Evolutionary conservation across 331 rosid species (phyloP).

Genomic region (Quercus phellos): DNA sequence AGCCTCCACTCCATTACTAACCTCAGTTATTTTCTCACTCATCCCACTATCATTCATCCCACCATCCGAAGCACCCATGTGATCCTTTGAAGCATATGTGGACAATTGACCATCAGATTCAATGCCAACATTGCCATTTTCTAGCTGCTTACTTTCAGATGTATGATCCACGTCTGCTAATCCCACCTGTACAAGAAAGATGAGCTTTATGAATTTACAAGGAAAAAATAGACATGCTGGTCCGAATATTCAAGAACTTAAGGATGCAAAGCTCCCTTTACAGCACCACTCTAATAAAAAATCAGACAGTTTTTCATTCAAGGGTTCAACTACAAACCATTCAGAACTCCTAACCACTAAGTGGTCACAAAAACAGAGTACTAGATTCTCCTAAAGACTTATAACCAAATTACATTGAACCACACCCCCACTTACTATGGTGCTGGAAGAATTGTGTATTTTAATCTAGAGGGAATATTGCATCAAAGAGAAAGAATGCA

Average conservation of each 20-base stretch:
- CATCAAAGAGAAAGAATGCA: constrained; percentile 9
- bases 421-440: background rate
- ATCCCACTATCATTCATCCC: constrained; percentile 9
- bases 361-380: background rate
- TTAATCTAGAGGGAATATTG: background rate
- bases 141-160: constrained; percentile 56
- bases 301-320: background rate
- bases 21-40: constrained; percentile 40
- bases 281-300: background rate
- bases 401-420: background rate
- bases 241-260: background rate
- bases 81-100: constrained; percentile 34
- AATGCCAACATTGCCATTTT: constrained; percentile 62
- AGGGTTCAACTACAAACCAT: background rate
- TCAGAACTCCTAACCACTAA: background rate
- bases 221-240: background rate
- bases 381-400: background rate
- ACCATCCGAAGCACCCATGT: constrained; percentile 33
- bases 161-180: constrained; percentile 47
- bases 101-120: constrained; percentile 52
- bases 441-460: background rate
- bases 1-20: constrained; percentile 41
- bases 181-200: constrained; percentile 41
- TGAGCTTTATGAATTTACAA: background rate
- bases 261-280: background rate